Evolutionary conservation across 2,329 filamentous ascomycete genomes (phyloP), one percentile per base, ranked within the genome.

Genomic region (Simplicillium sp.): DNA sequence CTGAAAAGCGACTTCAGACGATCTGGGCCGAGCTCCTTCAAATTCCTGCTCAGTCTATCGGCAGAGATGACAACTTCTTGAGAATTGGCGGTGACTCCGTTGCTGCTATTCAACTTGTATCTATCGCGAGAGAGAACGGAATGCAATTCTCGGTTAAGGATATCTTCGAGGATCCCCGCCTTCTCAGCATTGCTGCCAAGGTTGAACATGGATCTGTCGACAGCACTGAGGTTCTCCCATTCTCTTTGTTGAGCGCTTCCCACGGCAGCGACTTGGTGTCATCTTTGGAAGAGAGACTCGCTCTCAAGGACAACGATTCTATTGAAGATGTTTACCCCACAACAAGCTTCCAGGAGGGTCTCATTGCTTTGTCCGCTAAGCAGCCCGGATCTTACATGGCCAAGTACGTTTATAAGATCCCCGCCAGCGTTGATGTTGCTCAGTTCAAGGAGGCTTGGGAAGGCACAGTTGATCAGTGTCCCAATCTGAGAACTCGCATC

Each of bases 61-160:
- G 66, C 2, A 52, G 63, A 3, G 63, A 71, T 11, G 66, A 73
- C 46, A 71, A 70, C 54, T 75, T 76, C 53, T 74, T 75, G 60
- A 63, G 62, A 2, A 60, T 73, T 0, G 71, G 72, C 1, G 72
- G 72, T 14, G 71, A 75, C 53, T 75, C 71, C 0, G 66, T 75
- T 11, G 54, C 63, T 2, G 70, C 70, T 1, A 77, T 76, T 68
- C 71, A 68, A 47, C 52, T 77, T 1, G 73, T 75, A 1, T 65
- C 70, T 7, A 64, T 66, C 35, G 62, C 68, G 7, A 57, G 70
- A 34, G 56, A 59, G 11, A 59, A 63, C 28, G 64, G 62, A 1
- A 49, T 72, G 20, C 51, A 59, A 5, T 46, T 76, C 14, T 69
- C 61, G 1, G 72, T 75, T 2, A 65, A 68, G 1, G 61, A 70